Base-by-base conservation (phyloP, 1,284 basidiomycete species). In the Ustilago cynodontis region DNA sequence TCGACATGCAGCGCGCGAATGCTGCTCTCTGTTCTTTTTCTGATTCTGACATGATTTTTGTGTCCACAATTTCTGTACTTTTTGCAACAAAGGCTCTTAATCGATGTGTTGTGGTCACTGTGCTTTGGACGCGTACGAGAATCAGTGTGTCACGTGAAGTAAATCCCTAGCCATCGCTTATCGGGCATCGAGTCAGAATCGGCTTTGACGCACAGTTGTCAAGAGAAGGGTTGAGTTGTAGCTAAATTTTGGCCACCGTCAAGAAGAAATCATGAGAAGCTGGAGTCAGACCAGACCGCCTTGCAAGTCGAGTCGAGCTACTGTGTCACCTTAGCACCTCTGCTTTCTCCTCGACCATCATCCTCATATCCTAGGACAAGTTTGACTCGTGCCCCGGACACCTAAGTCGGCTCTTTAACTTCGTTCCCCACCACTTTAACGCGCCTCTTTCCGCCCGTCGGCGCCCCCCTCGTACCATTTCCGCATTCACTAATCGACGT, bases 141-240 rank as follows among this genome's bases (percentile, higher is more conserved):
- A n/a, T 2, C 14, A 24, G 1, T 0, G 4, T 13, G 20, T 71
- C 68, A 71, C 62, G 68, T 71, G 67, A 62, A n/a, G 41, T 6
- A 33, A 33, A 18, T n/a, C n/a, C n/a, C n/a, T n/a, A 16, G 5
- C 4, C 8, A 11, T 22, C 29, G 3, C 1, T 16, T 10, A 66
- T 66, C 58, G 53, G 57, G 55, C 10, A 43, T 39, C 57, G 56
- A 59, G 67, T 64, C 67, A 70, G 52, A 16, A 68, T 68, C 65
- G 55, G 51, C 47, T 56, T 14, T 28, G 26, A 51, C 29, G 37
- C 51, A 26, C 51, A n/a, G 29, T 52, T 20, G 26, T 41, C 29
- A 11, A 49, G 47, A 24, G 47, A 11, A 49, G 47, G 47, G 47
- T 49, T n/a, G 26, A 50, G 5, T 33, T 33, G 5, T 33, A 54